Evolutionary conservation across 768 basidiomycete genomes (phyloP).

Genomic region (Filobasidium wieringae): DNA sequence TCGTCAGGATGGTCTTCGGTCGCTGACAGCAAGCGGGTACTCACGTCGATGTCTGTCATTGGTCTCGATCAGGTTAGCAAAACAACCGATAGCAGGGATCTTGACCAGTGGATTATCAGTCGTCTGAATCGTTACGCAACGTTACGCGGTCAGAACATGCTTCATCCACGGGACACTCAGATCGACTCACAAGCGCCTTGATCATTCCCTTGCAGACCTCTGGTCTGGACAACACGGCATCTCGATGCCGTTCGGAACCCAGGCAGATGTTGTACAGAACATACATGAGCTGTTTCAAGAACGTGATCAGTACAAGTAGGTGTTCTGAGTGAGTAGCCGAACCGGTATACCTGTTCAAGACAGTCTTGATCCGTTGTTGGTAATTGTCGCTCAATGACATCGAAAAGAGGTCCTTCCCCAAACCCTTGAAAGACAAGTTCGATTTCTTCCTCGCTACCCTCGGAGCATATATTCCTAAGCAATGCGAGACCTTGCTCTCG

Average conservation of each 20-base stretch:
- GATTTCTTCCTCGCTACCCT: slow-evolving; percentile 14
- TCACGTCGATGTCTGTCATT: slow-evolving; percentile 15
- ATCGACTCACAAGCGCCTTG: slow-evolving; percentile 6
- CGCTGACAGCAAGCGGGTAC: not conserved
- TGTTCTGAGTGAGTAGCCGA: not conserved
- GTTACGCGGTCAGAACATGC: not conserved
- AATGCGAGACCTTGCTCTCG: slow-evolving; percentile 15
- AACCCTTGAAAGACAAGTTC: slow-evolving; percentile 10
- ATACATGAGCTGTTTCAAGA: slow-evolving; percentile 1
- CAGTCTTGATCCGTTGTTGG: not conserved
- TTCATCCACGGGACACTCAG: not conserved
- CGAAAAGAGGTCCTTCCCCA: slow-evolving; percentile 11
- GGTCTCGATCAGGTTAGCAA: slow-evolving; percentile 13
- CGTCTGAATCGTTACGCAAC: not conserved
- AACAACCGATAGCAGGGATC: slow-evolving; percentile 11
- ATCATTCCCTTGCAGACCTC: slow-evolving; percentile 7
- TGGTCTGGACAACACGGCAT: slow-evolving; percentile 7
- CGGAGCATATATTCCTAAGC: slow-evolving; percentile 8
- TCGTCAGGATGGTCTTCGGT: not conserved
- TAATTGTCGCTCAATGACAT: not conserved
- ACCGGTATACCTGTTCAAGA: slow-evolving; percentile 14
- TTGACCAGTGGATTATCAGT: slow-evolving; percentile 10
- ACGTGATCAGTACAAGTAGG: not conserved
- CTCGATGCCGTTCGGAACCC: slow-evolving; percentile 9
- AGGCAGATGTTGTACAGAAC: slow-evolving; percentile 15